phyloP scores from a whole-genome alignment of 805 yeast genomes.

The Metschnikowia noctiluminum region DNA sequence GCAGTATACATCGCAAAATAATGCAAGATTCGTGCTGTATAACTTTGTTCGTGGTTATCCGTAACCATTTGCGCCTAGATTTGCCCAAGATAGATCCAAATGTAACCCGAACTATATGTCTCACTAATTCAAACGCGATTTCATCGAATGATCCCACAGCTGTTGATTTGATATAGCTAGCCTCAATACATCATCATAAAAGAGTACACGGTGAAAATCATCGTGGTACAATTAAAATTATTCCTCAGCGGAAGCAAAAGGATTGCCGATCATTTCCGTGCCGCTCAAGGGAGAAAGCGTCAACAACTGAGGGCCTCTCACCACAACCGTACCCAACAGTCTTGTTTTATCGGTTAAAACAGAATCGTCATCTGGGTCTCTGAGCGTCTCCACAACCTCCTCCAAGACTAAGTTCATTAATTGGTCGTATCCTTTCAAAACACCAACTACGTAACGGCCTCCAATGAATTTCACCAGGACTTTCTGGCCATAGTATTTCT shows the following conservation, averaged over 20 bases:
- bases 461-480: slow-evolving; percentile 80
- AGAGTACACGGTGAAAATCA: not conserved
- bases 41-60: too few species aligned
- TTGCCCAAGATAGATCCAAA: too few species aligned
- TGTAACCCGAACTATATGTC: too few species aligned
- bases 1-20: too few species aligned
- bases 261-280: slow-evolving; percentile 65
- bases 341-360: slow-evolving; percentile 57
- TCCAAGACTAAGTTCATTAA: slow-evolving; percentile 76
- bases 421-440: slow-evolving; percentile 79
- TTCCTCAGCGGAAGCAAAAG: slow-evolving; percentile 40
- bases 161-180: too few species aligned
- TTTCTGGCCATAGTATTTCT: slow-evolving; percentile 67
- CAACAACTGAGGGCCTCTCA: slow-evolving; percentile 78
- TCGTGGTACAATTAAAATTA: not conserved
- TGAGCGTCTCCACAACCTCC: slow-evolving; percentile 61
- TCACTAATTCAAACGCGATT: too few species aligned
- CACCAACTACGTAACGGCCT: slow-evolving; percentile 81
- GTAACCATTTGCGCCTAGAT: too few species aligned
- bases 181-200: not conserved
- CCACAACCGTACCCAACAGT: slow-evolving; percentile 61
- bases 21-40: too few species aligned
- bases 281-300: slow-evolving; percentile 76
- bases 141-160: too few species aligned
- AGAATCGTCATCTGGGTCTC: slow-evolving; percentile 65